Evolutionary conservation across 1,139 yeast species (phyloP).

Genomic region (Candida neerlandica): DNA sequence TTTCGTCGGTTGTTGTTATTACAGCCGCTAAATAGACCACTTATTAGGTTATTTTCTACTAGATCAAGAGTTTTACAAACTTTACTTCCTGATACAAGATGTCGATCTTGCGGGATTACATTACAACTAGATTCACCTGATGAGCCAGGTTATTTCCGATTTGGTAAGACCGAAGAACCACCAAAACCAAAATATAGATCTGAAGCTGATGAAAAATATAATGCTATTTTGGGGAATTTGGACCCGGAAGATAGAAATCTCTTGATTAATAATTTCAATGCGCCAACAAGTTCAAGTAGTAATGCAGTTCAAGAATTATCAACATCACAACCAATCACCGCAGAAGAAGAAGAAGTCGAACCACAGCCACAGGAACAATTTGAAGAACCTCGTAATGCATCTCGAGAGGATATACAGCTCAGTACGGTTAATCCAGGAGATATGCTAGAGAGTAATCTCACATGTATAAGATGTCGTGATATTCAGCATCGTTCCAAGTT

Average conservation of each 20-base stretch:
- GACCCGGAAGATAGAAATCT: constrained; percentile 29
- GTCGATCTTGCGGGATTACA: constrained; percentile 54
- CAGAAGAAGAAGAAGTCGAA: constrained; percentile 1
- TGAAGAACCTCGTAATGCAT: constrained; percentile 8
- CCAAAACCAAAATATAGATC: background rate
- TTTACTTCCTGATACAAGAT: constrained; percentile 21
- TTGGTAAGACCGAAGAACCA: constrained; percentile 11
- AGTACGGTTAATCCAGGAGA: background rate
- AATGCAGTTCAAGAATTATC: background rate
- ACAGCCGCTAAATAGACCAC: background rate
- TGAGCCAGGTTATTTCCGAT: constrained; percentile 44
- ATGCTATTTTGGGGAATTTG: constrained; percentile 20
- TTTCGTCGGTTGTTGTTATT: background rate
- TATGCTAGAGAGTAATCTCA: background rate
- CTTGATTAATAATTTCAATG: constrained; percentile 19
- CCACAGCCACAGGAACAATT: constrained; percentile 9
- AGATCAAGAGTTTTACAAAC: background rate
- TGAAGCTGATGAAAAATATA: constrained; percentile 27
- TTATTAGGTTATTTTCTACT: background rate
- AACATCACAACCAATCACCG: background rate
- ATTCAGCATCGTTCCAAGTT: constrained; percentile 47
- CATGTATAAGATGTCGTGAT: constrained; percentile 59
- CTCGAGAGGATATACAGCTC: constrained; percentile 11
- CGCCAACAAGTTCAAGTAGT: constrained; percentile 1
- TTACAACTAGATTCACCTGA: constrained; percentile 38